Conservation (phyloP, 179 eudicot species). For the Beta corolliflora region DNA sequence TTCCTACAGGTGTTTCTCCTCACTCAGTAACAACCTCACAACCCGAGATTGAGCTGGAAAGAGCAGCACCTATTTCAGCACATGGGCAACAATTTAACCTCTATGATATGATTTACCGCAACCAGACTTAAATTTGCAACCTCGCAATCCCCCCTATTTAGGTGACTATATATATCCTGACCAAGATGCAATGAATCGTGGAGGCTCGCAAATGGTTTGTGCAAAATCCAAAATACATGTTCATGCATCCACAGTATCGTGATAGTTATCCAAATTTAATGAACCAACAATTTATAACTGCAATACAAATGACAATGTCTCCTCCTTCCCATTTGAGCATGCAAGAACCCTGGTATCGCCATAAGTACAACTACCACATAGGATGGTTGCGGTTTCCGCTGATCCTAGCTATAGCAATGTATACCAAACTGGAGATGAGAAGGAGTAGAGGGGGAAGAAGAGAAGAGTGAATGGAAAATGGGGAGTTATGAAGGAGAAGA, state of each 20-base stretch:
- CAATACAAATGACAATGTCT: conserved; percentile 54
- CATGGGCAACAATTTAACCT: conserved; percentile 42
- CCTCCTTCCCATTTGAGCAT: conserved; percentile 57
- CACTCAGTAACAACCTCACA: conserved; percentile 32
- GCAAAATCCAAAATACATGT: conserved; percentile 54
- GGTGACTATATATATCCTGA: conserved; percentile 61
- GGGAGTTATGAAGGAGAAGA: no score
- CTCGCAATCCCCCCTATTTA: conserved; percentile 46
- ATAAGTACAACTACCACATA: no score
- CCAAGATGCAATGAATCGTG: conserved; percentile 47
- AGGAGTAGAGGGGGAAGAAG: no score
- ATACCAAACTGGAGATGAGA: no score
- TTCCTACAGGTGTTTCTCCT: conserved; percentile 41
- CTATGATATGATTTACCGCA: conserved; percentile 45
- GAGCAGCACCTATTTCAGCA: conserved; percentile 40
- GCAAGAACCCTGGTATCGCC: conserved; percentile 46
- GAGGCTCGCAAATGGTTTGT: conserved; percentile 63
- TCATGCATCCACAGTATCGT: conserved; percentile 51
- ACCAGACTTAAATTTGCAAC: conserved; percentile 41
- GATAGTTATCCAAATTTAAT: no score
- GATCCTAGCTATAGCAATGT: conserved; percentile 64
- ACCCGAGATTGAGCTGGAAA: conserved; percentile 52
- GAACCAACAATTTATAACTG: conserved; percentile 55
- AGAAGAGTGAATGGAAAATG: no score
- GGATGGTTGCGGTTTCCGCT: no score